phyloP scores from a whole-genome alignment of 2,329 filamentous ascomycete species.

The Ophiostoma himal-ulmi region DNA sequence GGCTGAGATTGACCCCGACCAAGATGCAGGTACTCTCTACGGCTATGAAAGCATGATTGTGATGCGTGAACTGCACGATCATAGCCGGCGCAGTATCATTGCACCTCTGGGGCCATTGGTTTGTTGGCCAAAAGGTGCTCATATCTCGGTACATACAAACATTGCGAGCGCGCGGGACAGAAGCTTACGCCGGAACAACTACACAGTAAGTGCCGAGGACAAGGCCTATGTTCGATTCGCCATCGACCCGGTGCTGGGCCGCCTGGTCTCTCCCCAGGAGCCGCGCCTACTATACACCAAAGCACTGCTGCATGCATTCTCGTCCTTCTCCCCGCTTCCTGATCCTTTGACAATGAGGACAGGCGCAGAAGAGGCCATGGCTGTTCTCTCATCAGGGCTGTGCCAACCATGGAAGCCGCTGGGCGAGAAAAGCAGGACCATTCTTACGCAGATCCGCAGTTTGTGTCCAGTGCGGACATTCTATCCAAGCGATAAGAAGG shows the following conservation, averaged over 20 bases:
- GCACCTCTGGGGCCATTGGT: slow-evolving; percentile 42
- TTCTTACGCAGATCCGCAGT: slow-evolving; percentile 28
- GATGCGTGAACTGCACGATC: slow-evolving; percentile 39
- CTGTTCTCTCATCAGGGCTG: slow-evolving; percentile 43
- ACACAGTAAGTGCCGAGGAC: slow-evolving; percentile 25
- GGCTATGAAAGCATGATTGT: slow-evolving; percentile 56
- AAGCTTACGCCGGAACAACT: slow-evolving; percentile 25
- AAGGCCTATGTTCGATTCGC: slow-evolving; percentile 45
- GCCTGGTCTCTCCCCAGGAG: slow-evolving; percentile 53
- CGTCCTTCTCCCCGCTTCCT: slow-evolving; percentile 47
- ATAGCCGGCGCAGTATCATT: slow-evolving; percentile 45
- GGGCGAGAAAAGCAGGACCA: fast-evolving
- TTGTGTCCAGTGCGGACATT: slow-evolving; percentile 33
- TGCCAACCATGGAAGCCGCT: slow-evolving; percentile 46
- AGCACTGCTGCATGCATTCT: slow-evolving; percentile 54
- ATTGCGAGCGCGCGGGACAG: background rate
- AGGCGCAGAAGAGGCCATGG: slow-evolving; percentile 55
- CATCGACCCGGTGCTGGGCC: slow-evolving; percentile 50
- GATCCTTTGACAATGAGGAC: slow-evolving; percentile 55
- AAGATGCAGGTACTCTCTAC: slow-evolving; percentile 56
- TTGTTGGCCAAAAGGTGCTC: slow-evolving; percentile 34
- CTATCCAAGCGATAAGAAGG: slow-evolving; percentile 34
- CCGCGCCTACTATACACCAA: slow-evolving; percentile 50
- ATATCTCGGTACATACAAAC: slow-evolving; percentile 37
- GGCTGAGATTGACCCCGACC: slow-evolving; percentile 49